These are phyloP conservation scores for Puccinia coronata DNA, from an alignment of 1,284 basidiomycete species.

Conservation along the genomic window DNA sequence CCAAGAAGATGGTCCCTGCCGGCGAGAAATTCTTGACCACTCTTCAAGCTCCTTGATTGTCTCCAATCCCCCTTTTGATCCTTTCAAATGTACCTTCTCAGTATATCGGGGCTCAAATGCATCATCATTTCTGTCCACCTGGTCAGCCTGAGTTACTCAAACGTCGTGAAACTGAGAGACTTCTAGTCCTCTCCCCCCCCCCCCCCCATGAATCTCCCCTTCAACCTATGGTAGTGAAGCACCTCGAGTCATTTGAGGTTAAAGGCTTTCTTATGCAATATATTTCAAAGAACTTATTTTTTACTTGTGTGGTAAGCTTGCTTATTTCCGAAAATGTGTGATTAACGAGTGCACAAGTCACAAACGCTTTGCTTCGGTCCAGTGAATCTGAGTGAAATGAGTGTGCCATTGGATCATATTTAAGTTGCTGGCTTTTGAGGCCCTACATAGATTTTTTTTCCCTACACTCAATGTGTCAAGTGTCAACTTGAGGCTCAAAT, in stretches of 20 bases:
- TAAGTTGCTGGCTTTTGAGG: no score
- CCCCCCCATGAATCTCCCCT: background rate
- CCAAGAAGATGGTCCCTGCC: constrained; percentile 38
- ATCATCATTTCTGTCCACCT: background rate
- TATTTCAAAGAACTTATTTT: background rate
- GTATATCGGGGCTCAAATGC: background rate
- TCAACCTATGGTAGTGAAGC: background rate
- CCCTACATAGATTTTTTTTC: no score
- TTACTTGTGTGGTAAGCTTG: background rate
- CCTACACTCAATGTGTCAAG: no score
- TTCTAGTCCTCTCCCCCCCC: background rate
- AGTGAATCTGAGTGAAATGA: no score
- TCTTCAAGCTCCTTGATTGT: constrained; percentile 40
- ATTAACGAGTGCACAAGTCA: no score
- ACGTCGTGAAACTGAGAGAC: background rate
- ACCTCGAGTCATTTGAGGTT: background rate
- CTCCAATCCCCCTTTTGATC: background rate
- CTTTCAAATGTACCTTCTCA: constrained; percentile 6
- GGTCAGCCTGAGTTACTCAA: background rate
- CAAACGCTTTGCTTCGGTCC: no score
- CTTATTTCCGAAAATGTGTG: no score
- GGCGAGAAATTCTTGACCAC: constrained; percentile 45
- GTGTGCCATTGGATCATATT: no score
- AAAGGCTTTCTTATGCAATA: background rate
- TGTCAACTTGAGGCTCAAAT: no score